Evolutionary conservation across 441 rosid genomes (phyloP).

Genomic region (Gossypium gossypioides): DNA sequence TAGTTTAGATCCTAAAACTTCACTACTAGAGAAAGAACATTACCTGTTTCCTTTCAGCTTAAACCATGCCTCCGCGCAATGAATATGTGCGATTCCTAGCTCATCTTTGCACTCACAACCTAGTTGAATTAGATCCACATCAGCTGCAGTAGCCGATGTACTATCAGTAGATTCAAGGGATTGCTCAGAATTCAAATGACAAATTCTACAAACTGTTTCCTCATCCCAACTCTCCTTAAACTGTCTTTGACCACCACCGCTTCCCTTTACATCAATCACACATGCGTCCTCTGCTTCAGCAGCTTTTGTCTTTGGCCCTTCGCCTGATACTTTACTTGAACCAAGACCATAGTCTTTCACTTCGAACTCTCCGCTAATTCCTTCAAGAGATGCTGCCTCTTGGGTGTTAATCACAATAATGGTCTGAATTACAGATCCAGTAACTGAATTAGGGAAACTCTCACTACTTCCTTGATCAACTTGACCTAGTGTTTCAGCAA

Average conservation of each 20-base stretch:
- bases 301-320: conserved; percentile 25
- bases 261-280: conserved; percentile 34
- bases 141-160: conserved; percentile 13
- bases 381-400: conserved; percentile 20
- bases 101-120: conserved; percentile 90
- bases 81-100: conserved; percentile 64
- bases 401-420: conserved; percentile 23
- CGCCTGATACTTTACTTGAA: conserved; percentile 20
- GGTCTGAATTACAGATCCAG: conserved; percentile 23
- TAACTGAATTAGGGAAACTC: conserved; percentile 15
- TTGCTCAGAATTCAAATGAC: conserved; percentile 63
- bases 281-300: conserved; percentile 28
- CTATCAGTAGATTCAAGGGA: conserved; percentile 19
- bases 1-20: not conserved
- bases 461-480: conserved; percentile 25
- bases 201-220: conserved; percentile 69
- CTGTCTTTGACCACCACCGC: conserved; percentile 19
- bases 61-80: conserved; percentile 90
- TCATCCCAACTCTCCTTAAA: conserved; percentile 30
- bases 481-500: conserved; percentile 16
- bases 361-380: conserved; percentile 15
- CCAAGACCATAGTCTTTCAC: conserved; percentile 15
- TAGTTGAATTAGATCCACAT: conserved; percentile 47
- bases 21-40: not conserved
- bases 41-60: conserved; percentile 88